These are phyloP conservation scores for Herpetomonas tarakana DNA, from an alignment of 208 protist species.

Conservation along the genomic window DNA sequence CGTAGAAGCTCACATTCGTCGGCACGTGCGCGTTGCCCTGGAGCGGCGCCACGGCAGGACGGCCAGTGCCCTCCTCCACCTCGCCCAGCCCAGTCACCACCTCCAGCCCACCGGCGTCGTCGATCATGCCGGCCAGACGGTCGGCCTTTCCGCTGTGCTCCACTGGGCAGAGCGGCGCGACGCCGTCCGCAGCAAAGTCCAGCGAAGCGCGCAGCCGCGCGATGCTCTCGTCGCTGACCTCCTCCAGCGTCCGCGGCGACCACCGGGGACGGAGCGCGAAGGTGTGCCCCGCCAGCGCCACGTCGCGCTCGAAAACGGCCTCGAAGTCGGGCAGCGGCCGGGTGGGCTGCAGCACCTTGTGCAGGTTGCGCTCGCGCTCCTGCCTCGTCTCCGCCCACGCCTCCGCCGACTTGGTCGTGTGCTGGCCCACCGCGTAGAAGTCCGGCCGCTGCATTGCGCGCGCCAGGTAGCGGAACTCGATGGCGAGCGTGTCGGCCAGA, in stretches of 20 bases:
- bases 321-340: slow-evolving; percentile 78
- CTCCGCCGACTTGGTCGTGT: slow-evolving; percentile 64
- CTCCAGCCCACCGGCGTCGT: slow-evolving; percentile 82
- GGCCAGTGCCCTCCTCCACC: slow-evolving; percentile 37
- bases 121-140: slow-evolving; percentile 73
- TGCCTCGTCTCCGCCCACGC: slow-evolving; percentile 60
- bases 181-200: slow-evolving; percentile 56
- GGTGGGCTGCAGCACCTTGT: slow-evolving; percentile 56
- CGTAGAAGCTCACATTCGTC: slow-evolving; percentile 89
- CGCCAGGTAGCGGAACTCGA: slow-evolving; percentile 71
- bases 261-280: slow-evolving; percentile 83
- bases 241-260: slow-evolving; percentile 71
- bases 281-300: slow-evolving; percentile 68
- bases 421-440: slow-evolving; percentile 79
- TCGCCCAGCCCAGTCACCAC: slow-evolving; percentile 69
- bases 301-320: slow-evolving; percentile 81
- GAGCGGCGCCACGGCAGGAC: slow-evolving; percentile 41
- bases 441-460: slow-evolving; percentile 69
- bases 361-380: slow-evolving; percentile 51
- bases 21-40: slow-evolving; percentile 70
- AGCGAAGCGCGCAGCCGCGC: slow-evolving; percentile 40
- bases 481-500: slow-evolving; percentile 65
- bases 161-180: slow-evolving; percentile 46
- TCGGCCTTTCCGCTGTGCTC: slow-evolving; percentile 53
- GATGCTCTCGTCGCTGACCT: slow-evolving; percentile 50